Percentiles rank a stretch among this genome's conserved stretches.
Conservation (phyloP, 129 eudicot species). For the Flaveria brownii region DNA sequence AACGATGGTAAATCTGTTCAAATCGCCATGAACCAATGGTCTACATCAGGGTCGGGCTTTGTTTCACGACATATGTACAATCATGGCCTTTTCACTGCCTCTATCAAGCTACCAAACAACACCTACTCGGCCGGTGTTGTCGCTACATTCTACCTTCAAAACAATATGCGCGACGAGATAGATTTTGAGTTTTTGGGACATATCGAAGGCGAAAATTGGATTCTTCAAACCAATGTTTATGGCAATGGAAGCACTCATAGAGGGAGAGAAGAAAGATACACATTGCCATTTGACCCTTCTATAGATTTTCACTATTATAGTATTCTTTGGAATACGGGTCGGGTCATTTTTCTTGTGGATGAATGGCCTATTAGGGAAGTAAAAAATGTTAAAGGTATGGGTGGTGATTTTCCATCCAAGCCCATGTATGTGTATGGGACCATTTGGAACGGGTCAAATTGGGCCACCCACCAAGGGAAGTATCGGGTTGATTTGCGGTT, state of each 20-base stretch:
- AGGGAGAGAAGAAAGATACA: constrained; percentile 50
- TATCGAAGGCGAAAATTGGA: constrained; percentile 32
- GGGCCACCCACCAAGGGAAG: constrained; percentile 46
- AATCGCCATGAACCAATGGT: constrained; percentile 60
- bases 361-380: constrained; percentile 39
- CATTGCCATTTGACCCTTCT: constrained; percentile 48
- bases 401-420: constrained; percentile 41
- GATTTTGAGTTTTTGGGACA: constrained; percentile 52
- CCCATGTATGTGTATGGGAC: constrained; percentile 45
- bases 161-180: constrained; percentile 36
- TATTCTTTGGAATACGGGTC: constrained; percentile 35
- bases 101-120: constrained; percentile 35
- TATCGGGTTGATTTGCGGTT: constrained; percentile 16
- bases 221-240: constrained; percentile 44
- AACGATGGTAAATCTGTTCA: constrained; percentile 49
- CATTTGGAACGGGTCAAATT: constrained; percentile 50
- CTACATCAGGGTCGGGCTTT: constrained; percentile 30
- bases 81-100: constrained; percentile 32
- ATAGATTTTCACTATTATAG: constrained; percentile 41
- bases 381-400: constrained; percentile 20
- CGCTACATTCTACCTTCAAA: constrained; percentile 29
- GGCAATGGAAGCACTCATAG: constrained; percentile 40
- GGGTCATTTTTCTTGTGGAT: constrained; percentile 39
- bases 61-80: constrained; percentile 23
- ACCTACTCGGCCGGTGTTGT: constrained; percentile 31